Evolutionary conservation across 306 rosid species (phyloP).

Genomic region (Fagus sylvatica): DNA sequence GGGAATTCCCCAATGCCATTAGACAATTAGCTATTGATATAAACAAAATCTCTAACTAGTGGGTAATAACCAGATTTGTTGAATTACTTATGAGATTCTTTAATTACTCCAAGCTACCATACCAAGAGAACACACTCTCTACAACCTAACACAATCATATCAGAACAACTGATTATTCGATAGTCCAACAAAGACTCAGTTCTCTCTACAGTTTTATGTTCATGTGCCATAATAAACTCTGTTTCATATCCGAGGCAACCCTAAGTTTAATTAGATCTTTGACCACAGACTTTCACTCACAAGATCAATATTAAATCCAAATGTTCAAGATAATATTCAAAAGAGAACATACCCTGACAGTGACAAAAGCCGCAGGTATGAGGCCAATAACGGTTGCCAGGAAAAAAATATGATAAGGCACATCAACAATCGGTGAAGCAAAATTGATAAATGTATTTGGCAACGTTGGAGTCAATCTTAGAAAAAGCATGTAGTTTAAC

Average conservation of each 20-base stretch:
- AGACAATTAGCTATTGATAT: background rate
- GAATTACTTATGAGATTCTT: background rate
- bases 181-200: background rate
- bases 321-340: background rate
- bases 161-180: background rate
- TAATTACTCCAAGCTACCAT: background rate
- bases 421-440: constrained; percentile 96
- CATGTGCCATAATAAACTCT: background rate
- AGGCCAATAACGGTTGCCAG: constrained; percentile 79
- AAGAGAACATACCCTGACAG: constrained; percentile 71
- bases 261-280: background rate
- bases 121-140: background rate
- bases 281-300: background rate
- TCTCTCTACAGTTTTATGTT: background rate
- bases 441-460: constrained; percentile 94
- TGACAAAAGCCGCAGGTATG: constrained; percentile 90
- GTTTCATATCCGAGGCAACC: background rate
- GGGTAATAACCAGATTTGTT: background rate
- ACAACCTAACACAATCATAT: background rate
- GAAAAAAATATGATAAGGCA: constrained; percentile 87
- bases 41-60: background rate
- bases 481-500: constrained; percentile 95
- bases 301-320: constrained; percentile 6
- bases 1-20: background rate
- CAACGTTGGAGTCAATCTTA: constrained; percentile 88